Evolutionary conservation across 805 yeast genomes (phyloP), one percentile per base, ranked within the genome.

Genomic region (Hanseniaspora valbyensis): DNA sequence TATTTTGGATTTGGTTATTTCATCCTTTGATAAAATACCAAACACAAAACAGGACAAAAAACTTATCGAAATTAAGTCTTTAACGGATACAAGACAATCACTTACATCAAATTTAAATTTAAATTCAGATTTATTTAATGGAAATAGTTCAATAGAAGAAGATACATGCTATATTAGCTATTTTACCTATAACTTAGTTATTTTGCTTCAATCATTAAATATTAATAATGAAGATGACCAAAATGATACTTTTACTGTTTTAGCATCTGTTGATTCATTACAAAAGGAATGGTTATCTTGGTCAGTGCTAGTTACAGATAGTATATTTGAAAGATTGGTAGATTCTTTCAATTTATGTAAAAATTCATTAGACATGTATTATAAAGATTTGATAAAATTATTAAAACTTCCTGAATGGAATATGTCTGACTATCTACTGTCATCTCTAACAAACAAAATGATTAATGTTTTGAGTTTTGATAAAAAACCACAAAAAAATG

Each of bases 1-100:
- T 58, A 70, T 86, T 4, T 57, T 84, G 7, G 74, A 74, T 49
- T 92, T 86, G 59, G 57, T 83, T 2, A 57, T 81, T 12, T 63
- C 71, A 1, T 74, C 73, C 50, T 64, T 79, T 49, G 76, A 74
- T 42, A 69, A 66, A 21, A 57, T 80, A 2, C 75, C 83, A 0
- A 62, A 66, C 0, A 68, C 69, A 26, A 78, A 75, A 55, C 38
- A 61, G 0, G 60, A 57, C 16, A 60, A 55, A 46, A 60, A 55
- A 34, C 45, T 65, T 25, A 55, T 57, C 19, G 55, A 54, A 44
- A 36, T 61, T 0, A 54, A 53, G 7, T 44, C 34, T 12, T 38
- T 34, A 8, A 24, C 29, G 18, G 13, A 5, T 12, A 6, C 13
- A 32, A 32, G 36, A n/a, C 18, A 32, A 8, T 32, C 36, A 8